phyloP scores from a whole-genome alignment of 306 rosid species.

The Inga laurina region DNA sequence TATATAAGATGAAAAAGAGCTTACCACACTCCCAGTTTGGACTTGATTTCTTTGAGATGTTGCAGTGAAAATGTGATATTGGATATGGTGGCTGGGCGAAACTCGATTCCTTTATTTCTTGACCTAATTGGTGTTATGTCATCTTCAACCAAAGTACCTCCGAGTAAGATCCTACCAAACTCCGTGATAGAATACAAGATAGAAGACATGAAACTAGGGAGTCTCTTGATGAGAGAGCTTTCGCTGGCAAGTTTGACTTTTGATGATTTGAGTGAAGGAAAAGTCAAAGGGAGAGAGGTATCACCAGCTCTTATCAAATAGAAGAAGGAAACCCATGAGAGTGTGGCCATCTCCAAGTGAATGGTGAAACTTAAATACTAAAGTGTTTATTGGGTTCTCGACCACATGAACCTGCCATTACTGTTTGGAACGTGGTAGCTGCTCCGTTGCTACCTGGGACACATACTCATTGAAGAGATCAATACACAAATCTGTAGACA shows the following conservation, averaged over 20 bases:
- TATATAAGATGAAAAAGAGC: too few species aligned
- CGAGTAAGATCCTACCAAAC: background rate
- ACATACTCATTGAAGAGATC: background rate
- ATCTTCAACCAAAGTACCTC: background rate
- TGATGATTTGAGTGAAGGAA: background rate
- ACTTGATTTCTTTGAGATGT: background rate
- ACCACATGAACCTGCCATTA: background rate
- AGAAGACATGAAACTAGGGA: background rate
- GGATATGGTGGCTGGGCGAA: background rate
- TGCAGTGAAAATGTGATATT: constrained; percentile 13
- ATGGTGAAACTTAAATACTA: background rate
- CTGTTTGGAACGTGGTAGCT: background rate
- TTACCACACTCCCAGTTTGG: constrained; percentile 25
- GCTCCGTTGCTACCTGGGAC: background rate
- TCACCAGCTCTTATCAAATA: background rate
- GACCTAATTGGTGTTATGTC: constrained; percentile 37
- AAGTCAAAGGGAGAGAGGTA: background rate
- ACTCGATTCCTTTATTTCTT: constrained; percentile 9
- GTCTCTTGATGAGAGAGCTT: background rate
- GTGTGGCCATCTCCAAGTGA: background rate
- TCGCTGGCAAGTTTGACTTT: background rate
- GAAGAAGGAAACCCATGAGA: background rate
- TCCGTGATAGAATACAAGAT: background rate
- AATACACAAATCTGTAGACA: background rate
- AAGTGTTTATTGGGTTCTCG: background rate